phyloP scores from a whole-genome alignment of 768 basidiomycete species.

The Suillus bovinus region DNA sequence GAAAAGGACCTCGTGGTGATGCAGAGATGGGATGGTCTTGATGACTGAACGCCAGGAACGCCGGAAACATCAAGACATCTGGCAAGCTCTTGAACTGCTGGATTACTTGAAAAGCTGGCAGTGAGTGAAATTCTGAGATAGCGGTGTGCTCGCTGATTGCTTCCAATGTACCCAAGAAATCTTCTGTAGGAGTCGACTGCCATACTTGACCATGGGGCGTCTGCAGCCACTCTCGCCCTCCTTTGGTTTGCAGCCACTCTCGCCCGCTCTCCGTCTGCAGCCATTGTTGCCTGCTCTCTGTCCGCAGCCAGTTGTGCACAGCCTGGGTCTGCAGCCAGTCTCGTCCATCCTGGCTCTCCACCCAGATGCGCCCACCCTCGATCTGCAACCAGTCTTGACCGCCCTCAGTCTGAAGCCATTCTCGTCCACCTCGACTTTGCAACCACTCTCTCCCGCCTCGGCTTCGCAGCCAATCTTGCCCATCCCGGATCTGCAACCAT shows the following conservation, averaged over 20 bases:
- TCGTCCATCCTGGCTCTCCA: no score
- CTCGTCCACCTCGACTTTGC: neutral
- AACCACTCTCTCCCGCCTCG: neutral
- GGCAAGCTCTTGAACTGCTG: neutral
- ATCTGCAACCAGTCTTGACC: neutral
- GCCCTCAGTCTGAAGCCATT: neutral
- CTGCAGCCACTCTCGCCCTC: neutral
- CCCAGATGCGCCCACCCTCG: no score
- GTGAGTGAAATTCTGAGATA: neutral
- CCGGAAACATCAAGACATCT: neutral
- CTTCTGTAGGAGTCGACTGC: neutral
- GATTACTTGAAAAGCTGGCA: neutral
- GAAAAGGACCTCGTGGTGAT: neutral
- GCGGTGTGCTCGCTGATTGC: neutral
- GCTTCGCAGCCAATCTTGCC: neutral
- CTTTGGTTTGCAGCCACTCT: neutral
- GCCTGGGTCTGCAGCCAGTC: neutral
- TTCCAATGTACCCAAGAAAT: neutral
- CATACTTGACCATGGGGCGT: neutral
- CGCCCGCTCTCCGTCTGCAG: neutral
- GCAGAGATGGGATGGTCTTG: neutral
- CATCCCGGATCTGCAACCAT: neutral
- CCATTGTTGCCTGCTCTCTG: no score
- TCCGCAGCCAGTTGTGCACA: neutral
- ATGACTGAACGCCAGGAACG: neutral